These are phyloP conservation scores for Yamadazyma diddensiae DNA, from an alignment of 1,139 yeast species.

Conservation along the genomic window DNA sequence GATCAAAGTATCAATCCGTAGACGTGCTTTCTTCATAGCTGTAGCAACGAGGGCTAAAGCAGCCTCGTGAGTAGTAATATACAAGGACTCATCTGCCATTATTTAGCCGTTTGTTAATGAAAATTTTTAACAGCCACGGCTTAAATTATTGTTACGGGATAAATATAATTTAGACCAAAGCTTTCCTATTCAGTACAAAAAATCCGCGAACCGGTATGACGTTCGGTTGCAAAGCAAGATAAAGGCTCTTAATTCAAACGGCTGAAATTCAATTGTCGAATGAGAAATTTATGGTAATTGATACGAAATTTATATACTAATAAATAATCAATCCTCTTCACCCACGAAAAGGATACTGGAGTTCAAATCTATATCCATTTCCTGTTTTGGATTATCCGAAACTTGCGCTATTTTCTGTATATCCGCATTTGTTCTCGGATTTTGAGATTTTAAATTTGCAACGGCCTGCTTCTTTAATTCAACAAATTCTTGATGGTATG, in stretches of 20 bases:
- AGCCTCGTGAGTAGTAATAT: slow-evolving; percentile 73
- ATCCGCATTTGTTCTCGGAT: not conserved
- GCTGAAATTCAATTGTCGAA: too few relatives aligned
- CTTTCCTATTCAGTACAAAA: slow-evolving; percentile 1
- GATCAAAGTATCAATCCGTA: slow-evolving; percentile 53
- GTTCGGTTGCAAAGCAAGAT: too few relatives aligned
- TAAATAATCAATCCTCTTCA: slow-evolving; percentile 2
- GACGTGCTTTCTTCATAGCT: slow-evolving; percentile 74
- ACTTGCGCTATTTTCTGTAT: slow-evolving; percentile 3
- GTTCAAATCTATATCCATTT: slow-evolving; percentile 3
- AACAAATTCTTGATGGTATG: slow-evolving; percentile 50
- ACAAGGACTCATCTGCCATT: slow-evolving; percentile 50
- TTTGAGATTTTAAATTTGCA: not conserved
- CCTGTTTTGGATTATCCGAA: slow-evolving; percentile 2
- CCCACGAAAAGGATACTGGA: slow-evolving; percentile 7
- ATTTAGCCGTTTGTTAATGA: too few relatives aligned
- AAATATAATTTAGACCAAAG: too few relatives aligned
- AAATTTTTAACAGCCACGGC: too few relatives aligned
- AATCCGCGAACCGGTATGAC: slow-evolving; percentile 1
- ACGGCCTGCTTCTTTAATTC: slow-evolving; percentile 52
- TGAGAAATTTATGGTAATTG: too few relatives aligned
- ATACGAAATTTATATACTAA: not conserved
- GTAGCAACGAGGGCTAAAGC: slow-evolving; percentile 83
- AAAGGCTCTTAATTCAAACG: too few relatives aligned
- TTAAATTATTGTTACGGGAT: too few relatives aligned